Base-by-base conservation (phyloP, 805 yeast species). In the Myxozyma vanderwaltii region DNA sequence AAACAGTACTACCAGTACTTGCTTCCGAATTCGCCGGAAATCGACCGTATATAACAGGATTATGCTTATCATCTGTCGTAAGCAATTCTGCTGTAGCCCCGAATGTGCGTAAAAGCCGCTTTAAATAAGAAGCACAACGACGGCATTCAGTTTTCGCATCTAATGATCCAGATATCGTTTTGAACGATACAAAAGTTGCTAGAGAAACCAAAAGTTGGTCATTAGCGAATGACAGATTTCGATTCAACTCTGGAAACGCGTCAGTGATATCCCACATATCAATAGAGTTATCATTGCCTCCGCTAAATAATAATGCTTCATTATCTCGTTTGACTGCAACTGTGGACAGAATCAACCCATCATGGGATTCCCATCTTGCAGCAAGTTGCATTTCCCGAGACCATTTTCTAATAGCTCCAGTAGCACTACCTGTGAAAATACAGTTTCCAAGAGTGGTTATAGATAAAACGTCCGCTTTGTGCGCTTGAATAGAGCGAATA, bases 11-110 rank as follows among this genome's bases (percentile, higher is more conserved):
- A 19, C 56, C 63, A 27, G 54, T 39, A 23, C 15, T 46, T 5
- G 29, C 35, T 52, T 58, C 47, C 10, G 61, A 51, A 45, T 80
- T 82, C 19, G 76, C 74, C 21, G 61, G 57, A 73, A 92, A 92
- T 7, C 77, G 75, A 0, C 94, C 94, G 68, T 82, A 86, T 0
- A 92, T 92, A 1, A 91, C 82, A 0, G 99, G 98, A 68, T 91
- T 91, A 29, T 67, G 61, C 3, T 90, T 90, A 68, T 86, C 78
- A 6, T 81, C 79, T 5, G 89, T 88, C 0, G 96, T 89, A 15
- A 92, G 71, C 31, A 91, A 74, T 61, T 82, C 80, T 0, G 95
- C 78, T 10, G 79, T 76, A 0, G 80, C 79, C 8, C 97, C 97
- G 57, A 88, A 76, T 39, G 77, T 79, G 51, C 82, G 79, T 55